These are phyloP conservation scores for Penicillium subrubescens DNA, from an alignment of 495 filamentous ascomycete species.

Conservation along the genomic window DNA sequence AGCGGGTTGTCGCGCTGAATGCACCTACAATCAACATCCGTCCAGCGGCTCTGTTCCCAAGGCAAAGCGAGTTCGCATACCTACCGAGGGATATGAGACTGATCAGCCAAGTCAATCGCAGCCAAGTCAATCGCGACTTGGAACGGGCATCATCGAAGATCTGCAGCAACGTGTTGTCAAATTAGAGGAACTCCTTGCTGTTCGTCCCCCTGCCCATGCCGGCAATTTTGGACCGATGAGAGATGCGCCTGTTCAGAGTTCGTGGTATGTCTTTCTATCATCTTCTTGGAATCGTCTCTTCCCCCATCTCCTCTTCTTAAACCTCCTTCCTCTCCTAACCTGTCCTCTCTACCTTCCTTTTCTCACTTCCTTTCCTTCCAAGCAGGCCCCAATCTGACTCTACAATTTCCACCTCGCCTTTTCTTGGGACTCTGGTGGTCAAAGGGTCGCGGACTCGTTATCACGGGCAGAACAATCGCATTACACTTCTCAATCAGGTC, in stretches of 20 bases:
- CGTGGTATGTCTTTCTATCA: constrained; percentile 10
- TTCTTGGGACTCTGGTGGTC: constrained; percentile 24
- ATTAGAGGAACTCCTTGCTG: constrained; percentile 24
- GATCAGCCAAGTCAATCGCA: background rate
- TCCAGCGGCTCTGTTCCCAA: constrained; percentile 7
- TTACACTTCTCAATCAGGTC: constrained; percentile 29
- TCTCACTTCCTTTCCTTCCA: background rate
- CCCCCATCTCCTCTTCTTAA: too few relatives aligned
- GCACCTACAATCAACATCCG: constrained; percentile 22
- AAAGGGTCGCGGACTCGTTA: constrained; percentile 31
- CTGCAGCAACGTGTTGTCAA: constrained; percentile 27
- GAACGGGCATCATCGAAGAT: constrained; percentile 29
- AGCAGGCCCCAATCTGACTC: constrained; percentile 6
- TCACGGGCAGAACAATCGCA: constrained; percentile 29
- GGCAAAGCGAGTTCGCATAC: constrained; percentile 19
- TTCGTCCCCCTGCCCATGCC: constrained; percentile 5
- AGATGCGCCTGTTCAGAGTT: constrained; percentile 7
- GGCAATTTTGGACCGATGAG: constrained; percentile 1
- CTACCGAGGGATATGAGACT: background rate
- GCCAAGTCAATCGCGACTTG: background rate
- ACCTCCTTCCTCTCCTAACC: too few relatives aligned
- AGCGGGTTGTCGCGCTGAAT: constrained; percentile 21
- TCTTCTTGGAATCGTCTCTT: background rate
- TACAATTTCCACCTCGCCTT: constrained; percentile 2
- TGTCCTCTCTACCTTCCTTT: background rate